These are phyloP conservation scores for Aureobasidium sp. DNA, from an alignment of 2,329 filamentous ascomycete genomes.

Conservation along the genomic window DNA sequence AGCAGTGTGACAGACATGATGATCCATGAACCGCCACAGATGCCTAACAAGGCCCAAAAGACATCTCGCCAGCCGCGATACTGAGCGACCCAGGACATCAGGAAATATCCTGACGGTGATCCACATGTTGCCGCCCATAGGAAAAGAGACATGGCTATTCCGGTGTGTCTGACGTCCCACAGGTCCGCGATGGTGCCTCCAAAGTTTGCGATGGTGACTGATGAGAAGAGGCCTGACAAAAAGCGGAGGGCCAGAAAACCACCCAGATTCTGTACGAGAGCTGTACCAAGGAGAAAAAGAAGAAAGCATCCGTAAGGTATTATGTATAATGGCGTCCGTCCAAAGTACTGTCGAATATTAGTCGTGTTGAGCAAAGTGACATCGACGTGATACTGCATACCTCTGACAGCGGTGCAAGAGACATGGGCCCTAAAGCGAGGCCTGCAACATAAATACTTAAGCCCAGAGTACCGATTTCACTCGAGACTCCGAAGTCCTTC, in stretches of 20 bases:
- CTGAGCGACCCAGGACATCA: constrained; percentile 41
- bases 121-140: constrained; percentile 44
- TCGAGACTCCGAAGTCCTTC: constrained; percentile 33
- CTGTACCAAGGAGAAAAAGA: constrained; percentile 37
- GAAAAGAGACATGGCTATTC: constrained; percentile 25
- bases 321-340: constrained; percentile 39
- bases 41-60: constrained; percentile 41
- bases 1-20: constrained; percentile 34
- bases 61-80: constrained; percentile 38
- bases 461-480: neutral
- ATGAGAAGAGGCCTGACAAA: constrained; percentile 40
- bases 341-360: neutral
- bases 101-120: constrained; percentile 40
- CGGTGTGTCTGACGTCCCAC: neutral
- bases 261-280: constrained; percentile 35
- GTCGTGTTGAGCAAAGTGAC: neutral
- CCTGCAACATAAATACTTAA: constrained; percentile 32
- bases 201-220: constrained; percentile 40
- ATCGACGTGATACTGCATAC: neutral
- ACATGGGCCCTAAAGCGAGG: constrained; percentile 24
- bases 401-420: constrained; percentile 7
- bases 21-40: constrained; percentile 39
- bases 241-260: constrained; percentile 39
- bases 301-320: constrained; percentile 42
- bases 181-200: constrained; percentile 32